Conservation (phyloP, 768 basidiomycete species). For the Terana coerulea region DNA sequence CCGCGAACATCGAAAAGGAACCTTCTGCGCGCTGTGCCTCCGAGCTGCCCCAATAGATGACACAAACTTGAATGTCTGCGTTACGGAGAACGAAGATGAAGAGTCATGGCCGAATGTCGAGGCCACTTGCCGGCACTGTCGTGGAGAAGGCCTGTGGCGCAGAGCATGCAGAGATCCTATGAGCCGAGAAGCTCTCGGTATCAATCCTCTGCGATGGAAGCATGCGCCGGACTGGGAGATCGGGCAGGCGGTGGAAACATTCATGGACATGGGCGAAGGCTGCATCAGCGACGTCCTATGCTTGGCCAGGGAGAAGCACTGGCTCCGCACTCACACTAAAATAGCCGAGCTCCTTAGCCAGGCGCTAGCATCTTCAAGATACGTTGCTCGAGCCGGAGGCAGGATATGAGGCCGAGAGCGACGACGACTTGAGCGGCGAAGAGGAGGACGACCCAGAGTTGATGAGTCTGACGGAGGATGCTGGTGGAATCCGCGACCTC, state of each 20-base stretch:
- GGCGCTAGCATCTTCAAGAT: constrained; percentile 57
- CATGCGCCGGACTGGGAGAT: constrained; percentile 58
- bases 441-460: constrained; percentile 42
- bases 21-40: constrained; percentile 68
- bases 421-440: constrained; percentile 33
- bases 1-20: constrained; percentile 58
- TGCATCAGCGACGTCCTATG: constrained; percentile 55
- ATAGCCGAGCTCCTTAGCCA: constrained; percentile 64
- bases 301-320: constrained; percentile 65
- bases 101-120: constrained; percentile 62
- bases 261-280: constrained; percentile 72
- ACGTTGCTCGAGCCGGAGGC: constrained; percentile 34
- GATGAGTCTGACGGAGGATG: constrained; percentile 43
- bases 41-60: constrained; percentile 51
- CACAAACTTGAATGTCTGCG: constrained; percentile 37
- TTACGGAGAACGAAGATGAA: constrained; percentile 70
- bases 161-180: constrained; percentile 42
- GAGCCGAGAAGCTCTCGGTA: constrained; percentile 59
- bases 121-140: constrained; percentile 65
- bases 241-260: constrained; percentile 63
- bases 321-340: constrained; percentile 64
- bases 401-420: constrained; percentile 29
- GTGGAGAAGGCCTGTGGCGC: constrained; percentile 63
- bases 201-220: constrained; percentile 25
- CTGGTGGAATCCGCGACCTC: constrained; percentile 43